Base-by-base conservation (phyloP, 192 early-diverging fungal genomes). In the Coemansia sp. region DNA sequence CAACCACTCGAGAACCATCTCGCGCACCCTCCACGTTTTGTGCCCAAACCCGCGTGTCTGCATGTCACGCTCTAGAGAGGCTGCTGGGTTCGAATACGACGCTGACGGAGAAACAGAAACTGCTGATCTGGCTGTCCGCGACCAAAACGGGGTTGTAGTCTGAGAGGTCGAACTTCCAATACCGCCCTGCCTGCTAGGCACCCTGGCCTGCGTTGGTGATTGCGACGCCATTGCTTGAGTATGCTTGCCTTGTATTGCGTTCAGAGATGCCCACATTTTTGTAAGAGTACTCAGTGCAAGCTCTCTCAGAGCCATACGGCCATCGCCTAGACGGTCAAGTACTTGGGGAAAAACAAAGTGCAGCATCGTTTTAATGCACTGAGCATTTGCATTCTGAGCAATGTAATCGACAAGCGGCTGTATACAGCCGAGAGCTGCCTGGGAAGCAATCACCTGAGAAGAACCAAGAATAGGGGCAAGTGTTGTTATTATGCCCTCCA, bases 1-100 rank as follows among this genome's bases (percentile, higher is more conserved):
- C 18, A 84, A 47, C 81, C 81, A 84, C 19, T 84, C 81, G 8
- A 84, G 68, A 8, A 64, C 48, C 81, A 84, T 84, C 65, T 84
- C 81, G 3, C 81, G 76, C 49, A 84, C 81, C 15, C 81, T 53
- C 76, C 77, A 84, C 16, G 71, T 84, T 54, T 76, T 79, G 54
- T 84, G 81, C 3, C 52, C 70, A 38, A 84, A 75, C 9, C 81
- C 81, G 37, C 62, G 76, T 43, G 76, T 23, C 58, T 79, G 77
- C 16, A 84, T 66, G n/a, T 84, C 81, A 56, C 81, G 75, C 59
- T 84, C 81, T 47, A 84, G 69, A n/a, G 48, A 56, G 9, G 6
- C 56, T 19, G 53, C 61, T 37, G 81, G 50, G 43, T 66, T 84
- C 81, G 76, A 84, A 40, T 72, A 63, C 47, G 66, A 52, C 18